A percentile compares a stretch with the other conserved stretches of the same genome.
phyloP scores from a whole-genome alignment of 306 rosid species.

The Lagenaria siceraria region DNA sequence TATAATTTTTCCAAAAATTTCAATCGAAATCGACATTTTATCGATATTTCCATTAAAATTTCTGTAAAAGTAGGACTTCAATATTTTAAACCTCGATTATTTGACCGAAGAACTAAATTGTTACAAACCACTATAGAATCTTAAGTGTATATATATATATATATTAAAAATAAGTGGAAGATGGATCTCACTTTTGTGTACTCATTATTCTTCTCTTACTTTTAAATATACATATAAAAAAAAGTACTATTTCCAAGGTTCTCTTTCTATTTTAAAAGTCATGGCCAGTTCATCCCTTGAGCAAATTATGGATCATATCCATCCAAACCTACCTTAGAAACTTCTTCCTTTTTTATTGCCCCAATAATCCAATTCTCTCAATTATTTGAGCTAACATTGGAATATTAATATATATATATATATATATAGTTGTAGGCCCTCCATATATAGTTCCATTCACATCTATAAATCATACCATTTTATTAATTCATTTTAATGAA shows the following conservation, averaged over 20 bases:
- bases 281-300: background rate
- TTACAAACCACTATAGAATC: no score
- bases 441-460: background rate
- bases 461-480: background rate
- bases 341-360: background rate
- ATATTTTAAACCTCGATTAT: no score
- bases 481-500: no score
- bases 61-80: no score
- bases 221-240: no score
- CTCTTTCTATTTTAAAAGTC: background rate
- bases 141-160: no score
- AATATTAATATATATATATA: no score
- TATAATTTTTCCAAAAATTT: no score
- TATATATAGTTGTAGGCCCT: background rate
- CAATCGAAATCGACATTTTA: no score
- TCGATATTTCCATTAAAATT: no score
- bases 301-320: background rate
- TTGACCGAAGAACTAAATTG: no score
- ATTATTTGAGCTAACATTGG: background rate
- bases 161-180: background rate
- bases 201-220: background rate
- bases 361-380: background rate
- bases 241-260: no score
- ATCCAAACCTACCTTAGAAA: background rate
- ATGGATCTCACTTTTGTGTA: background rate